Percentiles rank a stretch among this genome's conserved stretches.
Evolutionary conservation across 495 filamentous ascomycete genomes (phyloP).

Genomic region (Cetradonia linearis): DNA sequence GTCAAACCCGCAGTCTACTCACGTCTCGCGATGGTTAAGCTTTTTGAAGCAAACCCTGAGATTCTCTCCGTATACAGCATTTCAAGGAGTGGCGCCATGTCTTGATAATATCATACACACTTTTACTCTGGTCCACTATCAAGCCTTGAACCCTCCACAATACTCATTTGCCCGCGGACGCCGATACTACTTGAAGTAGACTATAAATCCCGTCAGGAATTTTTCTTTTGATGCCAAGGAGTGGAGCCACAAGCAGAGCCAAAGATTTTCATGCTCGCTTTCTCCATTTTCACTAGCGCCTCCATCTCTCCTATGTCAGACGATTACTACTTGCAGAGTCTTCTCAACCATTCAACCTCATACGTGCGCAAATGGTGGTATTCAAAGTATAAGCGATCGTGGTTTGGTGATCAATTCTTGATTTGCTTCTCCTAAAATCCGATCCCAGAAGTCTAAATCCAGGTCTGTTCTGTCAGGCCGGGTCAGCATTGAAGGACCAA

Average conservation of each 20-base stretch:
- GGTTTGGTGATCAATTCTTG: neutral
- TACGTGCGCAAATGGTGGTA: neutral
- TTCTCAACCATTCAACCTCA: neutral
- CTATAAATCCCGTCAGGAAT: too few species aligned
- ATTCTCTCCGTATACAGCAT: neutral
- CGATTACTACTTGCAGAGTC: neutral
- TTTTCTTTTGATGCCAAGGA: too few species aligned
- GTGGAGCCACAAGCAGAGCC: too few species aligned
- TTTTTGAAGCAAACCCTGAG: neutral
- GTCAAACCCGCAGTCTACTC: neutral
- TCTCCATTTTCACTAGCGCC: neutral
- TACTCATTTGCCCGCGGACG: too few species aligned
- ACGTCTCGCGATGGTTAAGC: neutral
- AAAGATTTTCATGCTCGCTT: too few species aligned
- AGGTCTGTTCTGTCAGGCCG: too few species aligned
- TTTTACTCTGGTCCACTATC: too few species aligned
- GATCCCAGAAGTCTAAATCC: too few species aligned
- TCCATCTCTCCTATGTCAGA: neutral
- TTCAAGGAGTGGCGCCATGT: neutral
- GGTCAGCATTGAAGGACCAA: too few species aligned
- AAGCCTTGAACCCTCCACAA: too few species aligned
- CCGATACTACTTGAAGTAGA: too few species aligned
- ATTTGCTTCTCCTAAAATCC: too few species aligned
- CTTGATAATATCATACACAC: neutral
- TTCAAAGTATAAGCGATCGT: neutral